Conservation (phyloP, 306 rosid genomes). For the Dryas drummondii region DNA sequence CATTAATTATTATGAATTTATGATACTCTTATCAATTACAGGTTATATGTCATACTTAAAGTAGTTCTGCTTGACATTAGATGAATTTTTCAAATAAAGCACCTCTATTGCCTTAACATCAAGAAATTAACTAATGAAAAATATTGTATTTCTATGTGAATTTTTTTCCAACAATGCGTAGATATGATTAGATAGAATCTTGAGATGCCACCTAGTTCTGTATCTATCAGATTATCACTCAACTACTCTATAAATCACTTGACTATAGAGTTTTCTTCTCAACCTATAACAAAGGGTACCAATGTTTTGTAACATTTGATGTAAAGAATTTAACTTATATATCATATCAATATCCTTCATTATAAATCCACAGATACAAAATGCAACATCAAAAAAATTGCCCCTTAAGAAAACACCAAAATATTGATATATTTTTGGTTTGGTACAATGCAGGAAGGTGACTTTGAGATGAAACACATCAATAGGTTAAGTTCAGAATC, state of each 20-base stretch:
- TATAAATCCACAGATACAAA: background rate
- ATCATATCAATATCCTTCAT: background rate
- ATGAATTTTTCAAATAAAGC: background rate
- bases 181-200: background rate
- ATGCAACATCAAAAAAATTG: background rate
- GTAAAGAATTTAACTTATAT: background rate
- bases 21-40: background rate
- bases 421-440: conserved; percentile 4
- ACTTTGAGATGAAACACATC: conserved; percentile 62
- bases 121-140: conserved; percentile 1
- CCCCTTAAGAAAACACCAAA: no score
- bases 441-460: conserved; percentile 52
- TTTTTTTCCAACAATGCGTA: background rate
- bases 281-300: background rate
- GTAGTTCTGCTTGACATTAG: background rate
- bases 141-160: background rate
- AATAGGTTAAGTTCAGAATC: conserved; percentile 43
- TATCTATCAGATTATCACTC: background rate
- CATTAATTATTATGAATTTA: no score
- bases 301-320: background rate
- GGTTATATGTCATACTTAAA: no score
- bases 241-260: background rate
- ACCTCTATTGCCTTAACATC: background rate
- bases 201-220: background rate
- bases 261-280: background rate